Evolutionary conservation across 169 alveolate genomes (phyloP), one percentile per base, ranked within the genome.

Genomic region (Fabrea salina): DNA sequence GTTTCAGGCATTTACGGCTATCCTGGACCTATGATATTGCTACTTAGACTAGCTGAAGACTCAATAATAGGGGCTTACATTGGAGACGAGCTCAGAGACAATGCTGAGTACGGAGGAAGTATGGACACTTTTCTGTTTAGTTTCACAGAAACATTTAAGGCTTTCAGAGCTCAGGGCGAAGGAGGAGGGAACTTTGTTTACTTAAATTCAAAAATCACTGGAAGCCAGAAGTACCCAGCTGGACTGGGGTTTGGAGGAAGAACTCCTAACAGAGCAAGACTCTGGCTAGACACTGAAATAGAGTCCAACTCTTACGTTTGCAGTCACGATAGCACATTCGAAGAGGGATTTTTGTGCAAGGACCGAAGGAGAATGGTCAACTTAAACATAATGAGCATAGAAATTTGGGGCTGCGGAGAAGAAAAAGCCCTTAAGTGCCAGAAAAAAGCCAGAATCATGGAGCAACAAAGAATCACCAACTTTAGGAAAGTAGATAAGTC

Each of bases 371-470:
- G 27, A 27, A 35, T 47, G 16, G 66, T 22, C 8, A 22, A 41
- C n/a, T 30, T 70, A 27, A 43, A 11, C 16, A 70, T 70, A 6
- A 35, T 70, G 25, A 13, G 22, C 8, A 43, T 70, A 16, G 79
- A 70, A 50, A 50, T 70, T 13, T 70, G 79, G 79, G 79, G 79
- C 3, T 43, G 67, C 49, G 79, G 79, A 44, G 79, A 66, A 2
- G 79, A 70, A 33, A 50, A 47, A 11, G 79, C 67, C 19, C 43
- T 50, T 19, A 6, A 70, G 22, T 27, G 49, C 1, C 59, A 47
- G 39, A 19, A 44, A 47, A 50, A 70, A 35, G 13, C 16, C 27
- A 70, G 49, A 5, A 50, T 47, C n/a, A 27, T 40, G 5, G 79
- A 70, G 47, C 54, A 43, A 70, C 27, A 19, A 4, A 25, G 79